Conservation (phyloP, 768 basidiomycete genomes). For the Cystobasidium tubakii region DNA sequence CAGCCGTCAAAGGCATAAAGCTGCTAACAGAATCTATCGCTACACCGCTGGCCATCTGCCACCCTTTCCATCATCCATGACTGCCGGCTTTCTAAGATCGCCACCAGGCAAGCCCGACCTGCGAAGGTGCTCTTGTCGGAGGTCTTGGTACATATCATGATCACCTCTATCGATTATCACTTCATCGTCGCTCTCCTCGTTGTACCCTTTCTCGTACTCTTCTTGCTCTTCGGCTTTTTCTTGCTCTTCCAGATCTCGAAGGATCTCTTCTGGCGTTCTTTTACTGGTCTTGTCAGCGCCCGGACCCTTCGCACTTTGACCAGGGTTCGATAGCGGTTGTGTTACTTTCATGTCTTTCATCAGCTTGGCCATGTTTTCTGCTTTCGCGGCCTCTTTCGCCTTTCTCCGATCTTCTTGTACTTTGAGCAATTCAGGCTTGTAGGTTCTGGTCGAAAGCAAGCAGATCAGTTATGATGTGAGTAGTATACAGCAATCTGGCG, state of each 20-base stretch:
- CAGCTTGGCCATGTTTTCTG: constrained; percentile 68
- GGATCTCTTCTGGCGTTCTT: not conserved
- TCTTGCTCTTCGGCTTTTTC: constrained; percentile 38
- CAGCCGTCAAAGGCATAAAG: no score
- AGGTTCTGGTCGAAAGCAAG: constrained; percentile 59
- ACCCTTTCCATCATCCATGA: constrained; percentile 22
- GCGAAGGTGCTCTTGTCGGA: constrained; percentile 1
- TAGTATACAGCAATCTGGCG: not conserved
- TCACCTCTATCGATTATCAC: constrained; percentile 35
- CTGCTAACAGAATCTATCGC: not conserved
- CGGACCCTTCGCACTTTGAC: not conserved
- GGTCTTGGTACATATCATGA: constrained; percentile 31
- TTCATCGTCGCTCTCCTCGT: constrained; percentile 40
- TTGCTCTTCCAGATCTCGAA: constrained; percentile 27
- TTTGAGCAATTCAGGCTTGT: constrained; percentile 78
- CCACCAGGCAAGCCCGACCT: constrained; percentile 13
- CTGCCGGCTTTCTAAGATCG: not conserved
- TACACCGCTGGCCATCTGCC: constrained; percentile 35
- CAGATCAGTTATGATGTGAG: not conserved
- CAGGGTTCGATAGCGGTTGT: not conserved
- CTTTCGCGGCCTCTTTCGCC: constrained; percentile 61
- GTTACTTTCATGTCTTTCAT: constrained; percentile 62
- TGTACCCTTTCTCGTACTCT: constrained; percentile 35
- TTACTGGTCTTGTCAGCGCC: not conserved
- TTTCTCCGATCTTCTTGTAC: constrained; percentile 56